Percentiles rank a stretch among this genome's conserved stretches.
Evolutionary conservation across 441 rosid species (phyloP).

Genomic region (Pelargonium citronellum): DNA sequence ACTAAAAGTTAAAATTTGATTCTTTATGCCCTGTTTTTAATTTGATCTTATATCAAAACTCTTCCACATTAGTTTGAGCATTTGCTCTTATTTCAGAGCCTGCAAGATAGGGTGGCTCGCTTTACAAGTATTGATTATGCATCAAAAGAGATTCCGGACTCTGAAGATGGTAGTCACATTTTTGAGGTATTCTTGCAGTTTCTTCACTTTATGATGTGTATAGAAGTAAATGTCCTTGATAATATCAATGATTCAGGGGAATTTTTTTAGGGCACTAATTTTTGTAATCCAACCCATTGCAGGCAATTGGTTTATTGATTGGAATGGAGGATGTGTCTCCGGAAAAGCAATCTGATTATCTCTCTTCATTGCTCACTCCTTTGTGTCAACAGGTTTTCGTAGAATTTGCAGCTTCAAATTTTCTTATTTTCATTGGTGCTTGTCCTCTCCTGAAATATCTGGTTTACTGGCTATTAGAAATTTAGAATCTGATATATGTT

Average conservation of each 20-base stretch:
- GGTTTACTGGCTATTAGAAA: background rate
- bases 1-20: background rate
- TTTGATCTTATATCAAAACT: constrained; percentile 6
- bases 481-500: constrained; percentile 10
- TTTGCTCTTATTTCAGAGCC: constrained; percentile 40
- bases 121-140: constrained; percentile 51
- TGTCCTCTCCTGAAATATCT: background rate
- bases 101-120: constrained; percentile 68
- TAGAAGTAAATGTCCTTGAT: background rate
- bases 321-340: constrained; percentile 79
- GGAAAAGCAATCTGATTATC: constrained; percentile 84
- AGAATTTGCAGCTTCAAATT: constrained; percentile 9
- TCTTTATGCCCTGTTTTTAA: background rate
- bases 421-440: background rate
- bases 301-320: constrained; percentile 89
- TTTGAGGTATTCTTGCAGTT: constrained; percentile 56
- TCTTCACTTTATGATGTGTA: constrained; percentile 1
- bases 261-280: background rate
- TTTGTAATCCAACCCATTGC: constrained; percentile 18
- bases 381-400: constrained; percentile 76
- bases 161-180: constrained; percentile 82
- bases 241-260: background rate
- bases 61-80: background rate
- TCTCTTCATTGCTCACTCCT: constrained; percentile 76
- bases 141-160: constrained; percentile 46